Evolutionary conservation across 139 green algal species (phyloP).

Genomic region (Auxenochlorella protothecoides): DNA sequence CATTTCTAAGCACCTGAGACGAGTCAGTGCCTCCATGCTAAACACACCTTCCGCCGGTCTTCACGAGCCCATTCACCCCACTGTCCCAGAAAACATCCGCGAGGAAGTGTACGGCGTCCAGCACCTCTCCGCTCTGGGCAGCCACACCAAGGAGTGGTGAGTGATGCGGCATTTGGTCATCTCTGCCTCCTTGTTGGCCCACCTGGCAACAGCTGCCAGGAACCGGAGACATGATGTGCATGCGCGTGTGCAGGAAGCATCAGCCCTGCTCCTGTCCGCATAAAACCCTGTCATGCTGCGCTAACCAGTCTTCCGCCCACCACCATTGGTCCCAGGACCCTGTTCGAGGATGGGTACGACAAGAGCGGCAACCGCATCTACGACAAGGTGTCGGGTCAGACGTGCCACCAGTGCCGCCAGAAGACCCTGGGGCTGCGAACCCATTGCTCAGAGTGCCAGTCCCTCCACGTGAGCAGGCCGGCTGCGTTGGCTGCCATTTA

Average conservation of each 20-base stretch:
- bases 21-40: too few relatives aligned
- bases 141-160: slow-evolving; percentile 4
- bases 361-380: slow-evolving; percentile 20
- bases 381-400: slow-evolving; percentile 12
- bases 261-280: not conserved
- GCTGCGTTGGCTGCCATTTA: too few relatives aligned
- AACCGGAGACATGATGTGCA: not conserved
- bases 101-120: slow-evolving; percentile 14
- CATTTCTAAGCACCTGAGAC: too few relatives aligned
- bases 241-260: not conserved
- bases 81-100: slow-evolving; percentile 2
- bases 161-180: not conserved
- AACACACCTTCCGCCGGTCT: too few relatives aligned
- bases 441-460: slow-evolving; percentile 18
- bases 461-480: not conserved
- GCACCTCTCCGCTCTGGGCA: slow-evolving; percentile 16
- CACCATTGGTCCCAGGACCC: not conserved
- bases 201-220: not conserved
- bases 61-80: too few relatives aligned
- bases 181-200: not conserved
- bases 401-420: slow-evolving; percentile 31
- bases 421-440: slow-evolving; percentile 25
- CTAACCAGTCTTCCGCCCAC: not conserved
- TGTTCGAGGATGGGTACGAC: slow-evolving; percentile 27
- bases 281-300: not conserved